phyloP scores from a whole-genome alignment of 2,329 filamentous ascomycete genomes.

The Ceratocystis diversiconidia region DNA sequence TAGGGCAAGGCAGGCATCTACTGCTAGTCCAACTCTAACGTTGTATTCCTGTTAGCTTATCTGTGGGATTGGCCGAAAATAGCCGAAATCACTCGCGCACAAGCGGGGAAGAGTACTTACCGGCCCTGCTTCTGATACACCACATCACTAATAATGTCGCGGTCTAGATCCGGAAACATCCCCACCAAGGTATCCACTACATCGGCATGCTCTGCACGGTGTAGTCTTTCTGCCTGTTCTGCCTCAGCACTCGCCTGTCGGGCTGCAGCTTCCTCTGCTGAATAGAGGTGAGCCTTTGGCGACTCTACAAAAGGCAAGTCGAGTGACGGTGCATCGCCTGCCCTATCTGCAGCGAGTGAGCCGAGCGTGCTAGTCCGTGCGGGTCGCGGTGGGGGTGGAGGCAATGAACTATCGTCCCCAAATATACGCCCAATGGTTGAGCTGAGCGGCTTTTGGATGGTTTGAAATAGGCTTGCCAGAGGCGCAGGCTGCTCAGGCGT shows the following conservation, averaged over 20 bases:
- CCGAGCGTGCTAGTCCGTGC: constrained; percentile 23
- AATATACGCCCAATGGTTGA: constrained; percentile 84
- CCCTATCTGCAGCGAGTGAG: constrained; percentile 20
- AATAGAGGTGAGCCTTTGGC: constrained; percentile 22
- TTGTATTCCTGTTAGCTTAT: constrained; percentile 20
- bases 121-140: constrained; percentile 89
- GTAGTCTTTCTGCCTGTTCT: constrained; percentile 72
- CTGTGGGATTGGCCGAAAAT: constrained; percentile 14
- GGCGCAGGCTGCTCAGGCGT: constrained; percentile 14
- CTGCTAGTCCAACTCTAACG: constrained; percentile 62
- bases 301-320: constrained; percentile 2
- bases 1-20: constrained; percentile 70
- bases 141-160: constrained; percentile 90
- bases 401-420: constrained; percentile 44
- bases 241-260: constrained; percentile 80
- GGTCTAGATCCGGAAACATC: constrained; percentile 94
- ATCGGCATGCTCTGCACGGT: constrained; percentile 71
- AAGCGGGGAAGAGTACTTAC: constrained; percentile 36
- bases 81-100: background rate
- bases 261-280: constrained; percentile 76
- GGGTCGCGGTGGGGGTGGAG: constrained; percentile 20
- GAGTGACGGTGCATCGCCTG: constrained; percentile 7
- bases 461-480: constrained; percentile 47
- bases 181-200: constrained; percentile 86
- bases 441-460: constrained; percentile 78